Percentiles rank a stretch among this genome's conserved stretches.
phyloP scores from a whole-genome alignment of 176 grass and related monocot genomes.

The Bonia amplexicaulis region DNA sequence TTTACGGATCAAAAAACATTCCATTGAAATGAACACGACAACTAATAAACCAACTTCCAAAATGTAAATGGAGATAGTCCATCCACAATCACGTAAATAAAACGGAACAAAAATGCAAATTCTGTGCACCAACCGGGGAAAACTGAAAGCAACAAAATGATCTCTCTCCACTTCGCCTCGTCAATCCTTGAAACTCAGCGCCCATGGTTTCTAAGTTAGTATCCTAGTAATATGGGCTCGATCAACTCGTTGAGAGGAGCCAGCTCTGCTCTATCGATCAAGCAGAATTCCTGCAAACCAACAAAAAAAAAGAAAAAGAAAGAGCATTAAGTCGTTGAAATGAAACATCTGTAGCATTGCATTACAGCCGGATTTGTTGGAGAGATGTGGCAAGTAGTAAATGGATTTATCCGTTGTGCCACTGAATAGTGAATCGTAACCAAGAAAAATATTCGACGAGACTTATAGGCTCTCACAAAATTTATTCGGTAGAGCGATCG shows the following conservation, averaged over 20 bases:
- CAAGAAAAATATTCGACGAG: not conserved
- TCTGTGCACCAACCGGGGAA: not conserved
- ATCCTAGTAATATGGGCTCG: constrained; percentile 52
- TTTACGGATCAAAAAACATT: not conserved
- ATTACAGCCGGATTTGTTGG: not conserved
- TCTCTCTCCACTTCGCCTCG: not conserved
- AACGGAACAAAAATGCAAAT: not conserved
- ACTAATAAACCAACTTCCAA: constrained; percentile 22
- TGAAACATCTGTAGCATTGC: not conserved
- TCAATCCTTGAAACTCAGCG: not conserved
- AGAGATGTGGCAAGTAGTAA: not conserved
- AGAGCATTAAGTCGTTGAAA: not conserved
- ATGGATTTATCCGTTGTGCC: not conserved
- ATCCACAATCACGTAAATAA: constrained; percentile 1
- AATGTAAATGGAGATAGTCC: constrained; percentile 7
- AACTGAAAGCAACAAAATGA: not conserved
- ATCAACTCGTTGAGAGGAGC: constrained; percentile 75
- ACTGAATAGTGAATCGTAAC: not conserved
- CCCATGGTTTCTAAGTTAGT: constrained; percentile 14
- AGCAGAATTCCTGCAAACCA: constrained; percentile 61
- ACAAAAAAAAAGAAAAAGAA: not conserved
- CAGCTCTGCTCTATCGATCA: constrained; percentile 76
- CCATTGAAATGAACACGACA: not conserved
- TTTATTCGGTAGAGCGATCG: not conserved
- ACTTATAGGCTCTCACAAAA: not conserved